These are phyloP conservation scores for Xylaria sp. DNA, from an alignment of 495 filamentous ascomycete species.

Conservation along the genomic window DNA sequence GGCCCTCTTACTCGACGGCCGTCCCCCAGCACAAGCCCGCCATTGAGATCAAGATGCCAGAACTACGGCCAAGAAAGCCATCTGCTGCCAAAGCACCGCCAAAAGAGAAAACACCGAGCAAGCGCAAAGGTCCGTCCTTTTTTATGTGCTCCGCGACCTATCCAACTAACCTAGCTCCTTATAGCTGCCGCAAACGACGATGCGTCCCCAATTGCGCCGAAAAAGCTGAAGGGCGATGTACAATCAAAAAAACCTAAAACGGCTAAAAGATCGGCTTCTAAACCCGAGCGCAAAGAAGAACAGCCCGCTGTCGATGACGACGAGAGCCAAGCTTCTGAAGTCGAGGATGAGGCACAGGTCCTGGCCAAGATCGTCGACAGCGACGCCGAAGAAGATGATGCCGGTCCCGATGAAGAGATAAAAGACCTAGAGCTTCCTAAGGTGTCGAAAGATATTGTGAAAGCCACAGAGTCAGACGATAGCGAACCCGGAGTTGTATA, in stretches of 20 bases:
- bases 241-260: constrained; percentile 41
- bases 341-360: constrained; percentile 59
- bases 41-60: constrained; percentile 59
- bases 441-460: constrained; percentile 65
- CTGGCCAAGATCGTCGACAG: constrained; percentile 80
- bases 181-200: constrained; percentile 46
- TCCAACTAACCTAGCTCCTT: neutral
- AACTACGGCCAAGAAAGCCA: constrained; percentile 72
- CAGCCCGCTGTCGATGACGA: constrained; percentile 40
- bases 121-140: constrained; percentile 56
- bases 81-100: constrained; percentile 59
- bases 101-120: constrained; percentile 64
- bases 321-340: constrained; percentile 51
- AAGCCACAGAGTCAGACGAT: constrained; percentile 52
- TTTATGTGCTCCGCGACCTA: neutral
- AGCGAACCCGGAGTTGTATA: constrained; percentile 82
- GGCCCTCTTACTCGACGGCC: neutral
- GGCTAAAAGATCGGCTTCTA: constrained; percentile 7
- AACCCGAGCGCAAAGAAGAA: constrained; percentile 34
- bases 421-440: constrained; percentile 57
- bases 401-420: constrained; percentile 57
- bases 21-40: neutral
- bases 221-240: constrained; percentile 31
- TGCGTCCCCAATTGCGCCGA: constrained; percentile 50
- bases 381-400: constrained; percentile 69